Evolutionary conservation across 495 filamentous ascomycete species (phyloP), one percentile per base, ranked within the genome.

Genomic region (Rusavskia elegans): DNA sequence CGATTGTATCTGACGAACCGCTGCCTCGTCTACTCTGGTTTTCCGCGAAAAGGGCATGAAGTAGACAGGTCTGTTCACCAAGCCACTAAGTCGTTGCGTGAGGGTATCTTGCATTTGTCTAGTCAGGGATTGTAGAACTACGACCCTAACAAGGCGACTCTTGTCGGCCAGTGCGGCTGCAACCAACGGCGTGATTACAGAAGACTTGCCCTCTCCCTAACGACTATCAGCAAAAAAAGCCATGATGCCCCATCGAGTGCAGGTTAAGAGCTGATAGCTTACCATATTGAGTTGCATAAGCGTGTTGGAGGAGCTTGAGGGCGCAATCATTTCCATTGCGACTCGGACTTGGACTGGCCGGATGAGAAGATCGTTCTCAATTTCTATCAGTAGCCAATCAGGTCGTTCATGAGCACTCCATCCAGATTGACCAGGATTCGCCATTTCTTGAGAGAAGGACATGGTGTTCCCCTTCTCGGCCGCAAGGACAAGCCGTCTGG

Each of bases 201-300:
- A 81, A 0, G 80, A 81, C 55, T 87, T 87, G 0, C 83, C 83
- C 59, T 83, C 74, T 0, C 83, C 83, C 44, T 46, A 17, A 29
- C 14, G 11, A 23, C 10, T 46, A 11, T 46, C 23, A 46, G 44
- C 21, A 16, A 16, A n/a, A 3, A 2, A 9, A 4, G 10, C 9
- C 23, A 3, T 21, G 39, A 27, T 3, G 25, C 25, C 7, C 4
- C 25, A 27, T 27, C 25, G 25, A 3, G 4, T 27, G 25, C 25
- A 27, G 4, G 4, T 27, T 27, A 5, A 6, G 7, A 6, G 25
- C 25, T 27, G 17, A 1, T n/a, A 7, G 3, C n/a, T 46, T 30
- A 46, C 44, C 82, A 87, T 87, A 57, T 84, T 85, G 35, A 88
- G 65, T 56, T 87, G 83, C 62, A 84, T 68, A 11, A 80, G 75